A percentile compares a stretch with the other conserved stretches of the same genome.
These are phyloP conservation scores for Quercus bicolor DNA, from an alignment of 306 rosid species.

Conservation along the genomic window DNA sequence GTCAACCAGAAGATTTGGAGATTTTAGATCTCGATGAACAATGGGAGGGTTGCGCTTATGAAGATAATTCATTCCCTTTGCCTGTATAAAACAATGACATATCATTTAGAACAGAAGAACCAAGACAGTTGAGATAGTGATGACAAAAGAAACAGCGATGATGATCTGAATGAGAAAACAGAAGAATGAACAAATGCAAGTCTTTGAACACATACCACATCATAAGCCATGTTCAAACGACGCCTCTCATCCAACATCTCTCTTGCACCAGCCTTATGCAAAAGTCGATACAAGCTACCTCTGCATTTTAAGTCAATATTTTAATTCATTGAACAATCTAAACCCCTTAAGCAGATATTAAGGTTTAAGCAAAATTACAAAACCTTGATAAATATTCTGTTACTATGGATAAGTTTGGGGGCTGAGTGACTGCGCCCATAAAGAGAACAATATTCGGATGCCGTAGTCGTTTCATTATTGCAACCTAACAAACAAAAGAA, in stretches of 20 bases:
- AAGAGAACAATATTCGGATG: conserved; percentile 97
- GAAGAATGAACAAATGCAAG: neutral
- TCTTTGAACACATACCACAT: conserved; percentile 71
- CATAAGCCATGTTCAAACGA: conserved; percentile 83
- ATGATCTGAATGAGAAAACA: conserved; percentile 12
- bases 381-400: conserved; percentile 98
- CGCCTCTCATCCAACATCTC: conserved; percentile 92
- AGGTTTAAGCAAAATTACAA: conserved; percentile 15
- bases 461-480: conserved; percentile 89
- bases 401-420: conserved; percentile 94
- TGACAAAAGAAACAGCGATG: neutral
- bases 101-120: conserved; percentile 9
- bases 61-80: conserved; percentile 99
- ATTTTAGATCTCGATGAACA: conserved; percentile 94
- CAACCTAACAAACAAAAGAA: conserved; percentile 55
- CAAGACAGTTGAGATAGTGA: neutral
- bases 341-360: conserved; percentile 9
- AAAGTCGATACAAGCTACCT: conserved; percentile 93
- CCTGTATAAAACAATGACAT: conserved; percentile 50
- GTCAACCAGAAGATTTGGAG: conserved; percentile 98
- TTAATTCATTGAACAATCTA: conserved; percentile 20
- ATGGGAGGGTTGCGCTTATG: conserved; percentile 94
- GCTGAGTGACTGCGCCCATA: conserved; percentile 98
- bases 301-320: conserved; percentile 53
- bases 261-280: conserved; percentile 79